phyloP scores from a whole-genome alignment of 169 alveolate genomes.

The Theileria equi region DNA sequence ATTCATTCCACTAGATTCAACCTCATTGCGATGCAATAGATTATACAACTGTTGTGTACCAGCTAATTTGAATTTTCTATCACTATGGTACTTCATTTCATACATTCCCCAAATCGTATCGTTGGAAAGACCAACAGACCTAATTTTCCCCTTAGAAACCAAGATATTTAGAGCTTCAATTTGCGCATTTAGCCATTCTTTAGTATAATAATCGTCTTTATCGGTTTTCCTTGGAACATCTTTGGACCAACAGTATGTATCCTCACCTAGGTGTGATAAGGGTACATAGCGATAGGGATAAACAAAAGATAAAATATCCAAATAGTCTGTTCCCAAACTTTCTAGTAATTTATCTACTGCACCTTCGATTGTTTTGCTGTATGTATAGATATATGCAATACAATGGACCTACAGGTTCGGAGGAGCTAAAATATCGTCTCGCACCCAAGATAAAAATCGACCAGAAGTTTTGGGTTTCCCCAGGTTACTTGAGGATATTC shows the following conservation, averaged over 20 bases:
- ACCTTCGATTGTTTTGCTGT: conserved; percentile 58
- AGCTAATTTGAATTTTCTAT: conserved; percentile 53
- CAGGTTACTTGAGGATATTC: conserved; percentile 60
- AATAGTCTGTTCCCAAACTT: conserved; percentile 69
- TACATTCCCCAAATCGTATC: conserved; percentile 80
- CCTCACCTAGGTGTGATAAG: conserved; percentile 75
- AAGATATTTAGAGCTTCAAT: conserved; percentile 66
- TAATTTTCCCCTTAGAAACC: conserved; percentile 75
- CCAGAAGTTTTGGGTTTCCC: conserved; percentile 45
- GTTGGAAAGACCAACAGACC: conserved; percentile 76
- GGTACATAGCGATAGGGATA: conserved; percentile 79
- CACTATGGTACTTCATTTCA: conserved; percentile 63
- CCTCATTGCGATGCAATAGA: conserved; percentile 76
- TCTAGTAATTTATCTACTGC: conserved; percentile 74
- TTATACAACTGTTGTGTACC: conserved; percentile 74
- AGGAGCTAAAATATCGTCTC: conserved; percentile 34
- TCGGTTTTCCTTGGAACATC: conserved; percentile 22
- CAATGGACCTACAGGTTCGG: conserved; percentile 54
- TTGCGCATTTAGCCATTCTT: conserved; percentile 51
- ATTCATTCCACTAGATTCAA: conserved; percentile 72
- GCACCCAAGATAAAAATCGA: conserved; percentile 60
- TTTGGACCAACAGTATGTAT: conserved; percentile 78
- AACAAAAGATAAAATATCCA: conserved; percentile 74
- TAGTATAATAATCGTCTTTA: background rate
- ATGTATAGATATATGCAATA: background rate